Evolutionary conservation across 78 protist genomes (phyloP).

Genomic region (Chrysochromulina tobinii): DNA sequence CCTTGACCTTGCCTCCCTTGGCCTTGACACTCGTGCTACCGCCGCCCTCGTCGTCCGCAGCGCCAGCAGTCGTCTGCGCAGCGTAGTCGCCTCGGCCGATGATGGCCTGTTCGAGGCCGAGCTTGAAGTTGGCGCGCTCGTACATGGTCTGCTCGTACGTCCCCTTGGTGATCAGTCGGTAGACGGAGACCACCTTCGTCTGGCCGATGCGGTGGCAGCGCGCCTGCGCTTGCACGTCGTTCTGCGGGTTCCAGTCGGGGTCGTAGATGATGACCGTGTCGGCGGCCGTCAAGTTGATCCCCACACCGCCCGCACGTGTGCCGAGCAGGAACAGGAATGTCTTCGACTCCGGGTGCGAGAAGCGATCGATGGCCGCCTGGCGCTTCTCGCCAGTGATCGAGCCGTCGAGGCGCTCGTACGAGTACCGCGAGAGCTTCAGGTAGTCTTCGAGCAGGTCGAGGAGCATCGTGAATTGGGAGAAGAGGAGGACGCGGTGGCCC

Average conservation of each 20-base stretch:
- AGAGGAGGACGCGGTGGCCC: conserved; percentile 41
- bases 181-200: conserved; percentile 76
- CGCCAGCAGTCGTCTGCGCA: no score
- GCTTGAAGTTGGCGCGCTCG: conserved; percentile 75
- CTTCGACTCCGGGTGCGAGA: conserved; percentile 58
- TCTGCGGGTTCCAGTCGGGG: conserved; percentile 85
- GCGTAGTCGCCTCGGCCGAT: background rate
- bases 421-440: conserved; percentile 58
- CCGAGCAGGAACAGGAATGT: conserved; percentile 77
- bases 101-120: conserved; percentile 74
- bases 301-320: conserved; percentile 97
- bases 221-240: conserved; percentile 33
- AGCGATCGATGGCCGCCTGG: conserved; percentile 85
- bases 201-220: conserved; percentile 14
- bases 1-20: no score
- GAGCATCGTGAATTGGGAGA: conserved; percentile 68
- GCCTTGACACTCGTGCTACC: no score
- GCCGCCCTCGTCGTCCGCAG: no score
- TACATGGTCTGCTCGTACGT: conserved; percentile 83
- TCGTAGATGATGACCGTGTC: conserved; percentile 96
- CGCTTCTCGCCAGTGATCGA: conserved; percentile 64
- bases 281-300: conserved; percentile 94
- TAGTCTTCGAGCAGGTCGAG: conserved; percentile 87
- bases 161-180: conserved; percentile 83
- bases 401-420: conserved; percentile 91